Evolutionary conservation across 176 grass and related monocot genomes (phyloP).

Genomic region (Puccinellia tenuiflora): DNA sequence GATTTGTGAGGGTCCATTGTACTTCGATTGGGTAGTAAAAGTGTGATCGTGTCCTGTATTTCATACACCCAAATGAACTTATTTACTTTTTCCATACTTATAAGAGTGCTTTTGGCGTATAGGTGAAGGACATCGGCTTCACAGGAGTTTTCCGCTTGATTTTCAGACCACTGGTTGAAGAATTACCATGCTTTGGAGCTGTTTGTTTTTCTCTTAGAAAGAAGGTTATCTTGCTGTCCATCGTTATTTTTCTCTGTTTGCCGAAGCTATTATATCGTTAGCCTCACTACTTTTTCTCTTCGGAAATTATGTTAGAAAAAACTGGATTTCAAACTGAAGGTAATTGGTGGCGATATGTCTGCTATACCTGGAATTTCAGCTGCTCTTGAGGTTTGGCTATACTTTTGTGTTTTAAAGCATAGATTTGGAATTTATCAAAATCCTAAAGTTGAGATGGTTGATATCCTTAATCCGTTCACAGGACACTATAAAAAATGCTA

Average conservation of each 20-base stretch:
- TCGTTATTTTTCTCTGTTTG: background rate
- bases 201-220: constrained; percentile 92
- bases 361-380: constrained; percentile 85
- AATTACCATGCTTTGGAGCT: constrained; percentile 91
- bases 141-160: constrained; percentile 90
- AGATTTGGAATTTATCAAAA: constrained; percentile 8
- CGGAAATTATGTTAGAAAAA: constrained; percentile 64
- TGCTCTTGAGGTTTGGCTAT: constrained; percentile 71
- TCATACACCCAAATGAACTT: background rate
- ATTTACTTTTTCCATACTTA: background rate
- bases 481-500: constrained; percentile 90
- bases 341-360: constrained; percentile 88
- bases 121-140: constrained; percentile 90
- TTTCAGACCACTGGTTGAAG: constrained; percentile 74
- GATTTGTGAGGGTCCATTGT: constrained; percentile 6
- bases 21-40: background rate
- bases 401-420: background rate
- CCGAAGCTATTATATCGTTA: background rate
- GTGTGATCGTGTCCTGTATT: background rate
- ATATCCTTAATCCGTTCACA: constrained; percentile 31
- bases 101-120: constrained; percentile 19
- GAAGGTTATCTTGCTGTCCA: constrained; percentile 52
- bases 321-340: constrained; percentile 91
- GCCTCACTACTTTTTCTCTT: background rate
- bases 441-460: constrained; percentile 8